These are phyloP conservation scores for Neonectria ditissima DNA, from an alignment of 2,329 filamentous ascomycete genomes.

Conservation along the genomic window DNA sequence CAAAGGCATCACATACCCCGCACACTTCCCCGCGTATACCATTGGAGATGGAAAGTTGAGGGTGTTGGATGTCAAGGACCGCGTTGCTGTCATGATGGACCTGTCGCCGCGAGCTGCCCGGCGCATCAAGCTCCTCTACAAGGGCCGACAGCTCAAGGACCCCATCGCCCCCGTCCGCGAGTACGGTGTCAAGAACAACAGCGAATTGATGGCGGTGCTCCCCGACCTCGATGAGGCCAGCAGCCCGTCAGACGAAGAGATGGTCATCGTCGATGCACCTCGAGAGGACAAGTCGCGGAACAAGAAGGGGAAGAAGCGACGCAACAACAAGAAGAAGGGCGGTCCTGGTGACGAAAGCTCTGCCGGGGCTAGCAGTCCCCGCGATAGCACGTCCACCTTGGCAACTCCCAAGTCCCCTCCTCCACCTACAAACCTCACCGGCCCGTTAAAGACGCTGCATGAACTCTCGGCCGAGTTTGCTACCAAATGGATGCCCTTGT, in stretches of 20 bases:
- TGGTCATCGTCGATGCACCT: slow-evolving; percentile 58
- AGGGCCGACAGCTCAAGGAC: slow-evolving; percentile 77
- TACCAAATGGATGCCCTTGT: slow-evolving; percentile 73
- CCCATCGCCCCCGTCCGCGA: slow-evolving; percentile 67
- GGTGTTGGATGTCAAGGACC: slow-evolving; percentile 74
- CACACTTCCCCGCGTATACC: slow-evolving; percentile 79
- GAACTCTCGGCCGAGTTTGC: slow-evolving; percentile 74
- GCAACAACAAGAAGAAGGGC: slow-evolving; percentile 45
- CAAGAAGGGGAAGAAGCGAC: slow-evolving; percentile 59
- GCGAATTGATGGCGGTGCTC: slow-evolving; percentile 67
- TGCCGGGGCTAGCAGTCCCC: slow-evolving; percentile 55
- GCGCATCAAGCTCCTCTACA: slow-evolving; percentile 77
- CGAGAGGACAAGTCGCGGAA: slow-evolving; percentile 52
- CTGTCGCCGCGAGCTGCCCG: slow-evolving; percentile 64
- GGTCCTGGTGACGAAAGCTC: slow-evolving; percentile 51
- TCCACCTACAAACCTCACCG: slow-evolving; percentile 50
- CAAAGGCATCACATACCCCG: slow-evolving; percentile 73
- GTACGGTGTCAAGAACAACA: slow-evolving; percentile 71
- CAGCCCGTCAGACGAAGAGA: slow-evolving; percentile 57
- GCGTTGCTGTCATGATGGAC: slow-evolving; percentile 75
- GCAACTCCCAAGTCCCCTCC: slow-evolving; percentile 44
- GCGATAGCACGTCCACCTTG: slow-evolving; percentile 57
- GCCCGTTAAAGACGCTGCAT: slow-evolving; percentile 68
- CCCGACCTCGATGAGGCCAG: slow-evolving; percentile 53
- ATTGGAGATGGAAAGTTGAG: slow-evolving; percentile 80